Evolutionary conservation across 495 filamentous ascomycete genomes (phyloP), one percentile per base, ranked within the genome.

Genomic region (Cairneyella variabilis): DNA sequence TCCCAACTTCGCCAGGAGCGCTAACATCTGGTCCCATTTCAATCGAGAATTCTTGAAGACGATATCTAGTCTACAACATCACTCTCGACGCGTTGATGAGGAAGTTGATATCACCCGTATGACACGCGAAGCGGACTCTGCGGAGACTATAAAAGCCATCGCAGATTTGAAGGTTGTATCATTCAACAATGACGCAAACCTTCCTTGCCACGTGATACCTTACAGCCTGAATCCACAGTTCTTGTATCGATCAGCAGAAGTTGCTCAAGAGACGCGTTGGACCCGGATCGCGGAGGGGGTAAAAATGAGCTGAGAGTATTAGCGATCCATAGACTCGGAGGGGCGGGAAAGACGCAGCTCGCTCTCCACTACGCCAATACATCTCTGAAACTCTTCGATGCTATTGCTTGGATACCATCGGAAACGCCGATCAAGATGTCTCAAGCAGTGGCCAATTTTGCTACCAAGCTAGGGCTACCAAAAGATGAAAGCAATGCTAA

Each of bases 291-390:
- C 28, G 14, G 7, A 32, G 28, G 14, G 14, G 28, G 14, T 32
- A 14, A 14, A 32, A 7, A 32, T 32, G 28, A 32, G 28, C 28
- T 32, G 28, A 32, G 14, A 14, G 28, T 32, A 32, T 32, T 32
- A 14, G 28, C 39, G 11, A 40, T 60, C 27, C 47, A 56, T 34
- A 48, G 58, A 12, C 58, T 56, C 20, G 53, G 58, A 12, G 58
- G 58, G n/a, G 53, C 56, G 2, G 52, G 53, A 2, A 60, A 56
- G 37, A 41, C 53, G 1, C 53, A 56, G 34, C 32, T 60, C 22
- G 57, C 58, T 16, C 41, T 60, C 12, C 58, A 56, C n/a, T 53
- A 56, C 11, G 57, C 57, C 52, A 51, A 51, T 30, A 42, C 28
- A 2, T 55, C 51, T 4, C 38, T 59, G 46, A 36, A 56, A 10